A percentile compares a stretch with the other conserved stretches of the same genome.
Conservation (phyloP, 1,284 basidiomycete genomes). For the Fomitopsis schrenkii region DNA sequence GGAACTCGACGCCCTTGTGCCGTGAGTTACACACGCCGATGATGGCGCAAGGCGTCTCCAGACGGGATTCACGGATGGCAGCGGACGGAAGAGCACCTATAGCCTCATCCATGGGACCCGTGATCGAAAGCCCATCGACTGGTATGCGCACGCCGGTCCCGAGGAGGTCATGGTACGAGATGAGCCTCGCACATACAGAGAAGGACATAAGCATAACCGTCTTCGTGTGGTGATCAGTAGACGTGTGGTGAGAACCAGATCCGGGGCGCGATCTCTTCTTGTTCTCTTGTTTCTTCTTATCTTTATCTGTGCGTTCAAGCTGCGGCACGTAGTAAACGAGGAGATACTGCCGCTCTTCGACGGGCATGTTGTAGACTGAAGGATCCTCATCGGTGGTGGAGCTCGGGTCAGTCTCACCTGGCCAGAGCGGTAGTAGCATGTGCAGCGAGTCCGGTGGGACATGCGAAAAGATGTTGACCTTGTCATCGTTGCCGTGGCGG, state of each 20-base stretch:
- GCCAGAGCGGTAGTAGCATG: constrained; percentile 82
- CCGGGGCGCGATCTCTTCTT: constrained; percentile 31
- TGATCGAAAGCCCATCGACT: constrained; percentile 61
- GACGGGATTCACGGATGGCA: constrained; percentile 27
- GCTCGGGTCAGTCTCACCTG: constrained; percentile 59
- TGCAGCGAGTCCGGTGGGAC: constrained; percentile 66
- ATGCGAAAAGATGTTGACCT: constrained; percentile 51
- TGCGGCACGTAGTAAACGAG: constrained; percentile 69
- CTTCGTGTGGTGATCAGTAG: constrained; percentile 32
- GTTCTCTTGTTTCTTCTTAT: constrained; percentile 28
- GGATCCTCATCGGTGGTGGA: constrained; percentile 26
- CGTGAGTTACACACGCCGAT: constrained; percentile 62
- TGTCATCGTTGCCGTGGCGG: constrained; percentile 22
- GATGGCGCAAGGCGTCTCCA: constrained; percentile 34
- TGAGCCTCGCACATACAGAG: constrained; percentile 61
- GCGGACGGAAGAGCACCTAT: constrained; percentile 37
- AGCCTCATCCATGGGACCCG: constrained; percentile 57
- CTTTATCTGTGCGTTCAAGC: constrained; percentile 25
- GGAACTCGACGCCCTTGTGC: constrained; percentile 64
- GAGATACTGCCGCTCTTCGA: constrained; percentile 60
- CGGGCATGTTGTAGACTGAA: constrained; percentile 35
- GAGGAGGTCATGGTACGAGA: constrained; percentile 63
- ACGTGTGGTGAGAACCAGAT: constrained; percentile 27
- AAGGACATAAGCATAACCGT: constrained; percentile 54
- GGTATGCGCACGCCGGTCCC: constrained; percentile 70